Conservation (phyloP, 192 early-diverging fungal species). For the Coemansia sp. region DNA sequence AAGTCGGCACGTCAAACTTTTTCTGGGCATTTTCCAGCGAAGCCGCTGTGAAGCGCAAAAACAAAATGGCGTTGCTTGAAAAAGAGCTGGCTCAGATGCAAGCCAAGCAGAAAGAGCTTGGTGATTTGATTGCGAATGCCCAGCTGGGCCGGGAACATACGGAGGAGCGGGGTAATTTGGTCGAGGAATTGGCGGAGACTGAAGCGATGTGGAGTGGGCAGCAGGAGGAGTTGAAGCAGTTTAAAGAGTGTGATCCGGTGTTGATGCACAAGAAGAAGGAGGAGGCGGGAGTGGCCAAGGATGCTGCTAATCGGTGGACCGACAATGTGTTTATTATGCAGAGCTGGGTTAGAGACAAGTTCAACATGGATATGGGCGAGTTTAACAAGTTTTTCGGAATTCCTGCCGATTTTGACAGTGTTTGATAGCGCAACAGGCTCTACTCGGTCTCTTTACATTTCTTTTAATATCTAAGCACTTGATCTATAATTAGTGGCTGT, state of each 20-base stretch:
- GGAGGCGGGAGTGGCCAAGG: conserved; percentile 59
- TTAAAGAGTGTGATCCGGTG: conserved; percentile 75
- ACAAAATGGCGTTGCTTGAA: conserved; percentile 55
- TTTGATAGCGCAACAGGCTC: neutral
- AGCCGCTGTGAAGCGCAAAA: conserved; percentile 54
- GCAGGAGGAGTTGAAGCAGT: conserved; percentile 62
- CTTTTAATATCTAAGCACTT: conserved; percentile 2
- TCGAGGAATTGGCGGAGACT: conserved; percentile 56
- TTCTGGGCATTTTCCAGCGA: conserved; percentile 89
- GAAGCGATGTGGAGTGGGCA: conserved; percentile 47
- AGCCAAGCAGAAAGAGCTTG: conserved; percentile 48
- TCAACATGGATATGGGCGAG: conserved; percentile 60
- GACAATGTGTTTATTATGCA: conserved; percentile 86
- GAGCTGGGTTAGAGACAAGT: conserved; percentile 70
- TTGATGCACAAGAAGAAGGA: conserved; percentile 66
- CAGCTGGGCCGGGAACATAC: conserved; percentile 64
- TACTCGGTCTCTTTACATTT: conserved; percentile 15
- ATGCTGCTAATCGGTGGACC: conserved; percentile 85
- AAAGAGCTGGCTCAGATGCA: conserved; percentile 54
- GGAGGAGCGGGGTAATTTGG: conserved; percentile 57
- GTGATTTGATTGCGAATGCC: conserved; percentile 52
- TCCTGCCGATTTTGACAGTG: conserved; percentile 71
- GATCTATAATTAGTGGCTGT: conserved; percentile 1
- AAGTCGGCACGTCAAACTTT: conserved; percentile 88
- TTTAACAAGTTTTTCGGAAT: conserved; percentile 71